Conservation (phyloP, 371 early-diverging fungal genomes). For the Mortierella sp. region DNA sequence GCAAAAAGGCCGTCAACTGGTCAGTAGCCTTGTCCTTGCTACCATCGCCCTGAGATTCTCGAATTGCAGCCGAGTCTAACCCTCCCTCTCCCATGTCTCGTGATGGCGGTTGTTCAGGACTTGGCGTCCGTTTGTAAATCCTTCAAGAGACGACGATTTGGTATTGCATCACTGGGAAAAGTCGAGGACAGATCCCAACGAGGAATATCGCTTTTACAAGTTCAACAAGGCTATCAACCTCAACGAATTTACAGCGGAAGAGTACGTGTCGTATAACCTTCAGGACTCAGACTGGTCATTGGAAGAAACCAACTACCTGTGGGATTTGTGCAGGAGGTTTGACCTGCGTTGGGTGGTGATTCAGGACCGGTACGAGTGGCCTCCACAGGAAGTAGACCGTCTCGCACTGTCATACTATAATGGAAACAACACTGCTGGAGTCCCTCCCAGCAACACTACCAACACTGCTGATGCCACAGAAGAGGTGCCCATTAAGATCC, state of each 20-base stretch:
- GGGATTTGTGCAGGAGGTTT: slow-evolving; percentile 77
- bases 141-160: slow-evolving; percentile 80
- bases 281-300: slow-evolving; percentile 82
- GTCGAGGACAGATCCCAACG: slow-evolving; percentile 60
- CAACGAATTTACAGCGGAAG: slow-evolving; percentile 74
- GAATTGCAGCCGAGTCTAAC: too few species aligned
- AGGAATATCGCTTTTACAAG: slow-evolving; percentile 73
- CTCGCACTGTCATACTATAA: slow-evolving; percentile 34
- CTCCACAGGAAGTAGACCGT: slow-evolving; percentile 46
- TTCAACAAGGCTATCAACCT: slow-evolving; percentile 75
- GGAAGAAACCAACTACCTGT: slow-evolving; percentile 88
- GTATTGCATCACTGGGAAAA: slow-evolving; percentile 83
- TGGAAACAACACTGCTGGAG: slow-evolving; percentile 10
- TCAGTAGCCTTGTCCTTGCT: neutral
- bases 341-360: slow-evolving; percentile 89
- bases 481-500: neutral
- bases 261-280: slow-evolving; percentile 72
- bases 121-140: slow-evolving; percentile 78
- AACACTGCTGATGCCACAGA: neutral
- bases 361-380: slow-evolving; percentile 81
- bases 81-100: neutral
- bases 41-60: too few species aligned
- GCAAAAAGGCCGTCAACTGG: slow-evolving; percentile 74
- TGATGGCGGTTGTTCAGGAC: slow-evolving; percentile 64
- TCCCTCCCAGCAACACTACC: neutral